These are phyloP conservation scores for Phytophthora cryptogea DNA, from an alignment of 352 stramenopile genomes.

Conservation along the genomic window DNA sequence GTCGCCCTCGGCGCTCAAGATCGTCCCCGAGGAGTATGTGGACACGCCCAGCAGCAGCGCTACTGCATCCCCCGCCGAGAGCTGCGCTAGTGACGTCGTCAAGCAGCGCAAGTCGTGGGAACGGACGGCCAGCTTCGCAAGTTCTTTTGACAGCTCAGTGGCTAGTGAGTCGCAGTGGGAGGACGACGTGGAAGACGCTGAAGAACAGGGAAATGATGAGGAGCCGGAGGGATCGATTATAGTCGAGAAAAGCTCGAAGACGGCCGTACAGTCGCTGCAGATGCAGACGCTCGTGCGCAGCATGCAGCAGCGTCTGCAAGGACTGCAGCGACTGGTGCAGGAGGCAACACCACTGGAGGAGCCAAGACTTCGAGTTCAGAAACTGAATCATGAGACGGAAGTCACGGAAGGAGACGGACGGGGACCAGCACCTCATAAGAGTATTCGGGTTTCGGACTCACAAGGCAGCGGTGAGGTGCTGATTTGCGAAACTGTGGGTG, in stretches of 20 bases:
- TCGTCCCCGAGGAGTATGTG: constrained; percentile 13
- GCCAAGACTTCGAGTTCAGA: background rate
- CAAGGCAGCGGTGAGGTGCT: background rate
- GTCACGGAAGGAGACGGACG: background rate
- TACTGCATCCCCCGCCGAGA: constrained; percentile 14
- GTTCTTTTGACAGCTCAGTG: constrained; percentile 23
- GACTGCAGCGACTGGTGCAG: constrained; percentile 27
- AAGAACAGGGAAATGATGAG: constrained; percentile 2
- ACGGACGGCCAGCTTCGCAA: constrained; percentile 12
- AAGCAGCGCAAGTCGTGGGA: constrained; percentile 21
- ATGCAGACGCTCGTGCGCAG: constrained; percentile 29
- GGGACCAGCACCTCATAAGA: background rate
- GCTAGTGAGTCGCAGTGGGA: constrained; percentile 19
- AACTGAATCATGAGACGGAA: background rate
- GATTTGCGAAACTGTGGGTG: constrained; percentile 12
- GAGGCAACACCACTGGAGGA: constrained; percentile 10
- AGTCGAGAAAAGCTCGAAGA: background rate
- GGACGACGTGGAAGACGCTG: constrained; percentile 2
- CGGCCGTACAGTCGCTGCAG: background rate
- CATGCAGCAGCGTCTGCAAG: constrained; percentile 26
- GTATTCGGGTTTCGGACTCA: background rate
- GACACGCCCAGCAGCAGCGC: constrained; percentile 14
- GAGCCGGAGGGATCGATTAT: background rate
- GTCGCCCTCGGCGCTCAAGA: constrained; percentile 20
- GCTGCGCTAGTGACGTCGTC: constrained; percentile 6